phyloP scores from a whole-genome alignment of 225 moss, liverwort and hornwort species.

The Physcomitrium patens region DNA sequence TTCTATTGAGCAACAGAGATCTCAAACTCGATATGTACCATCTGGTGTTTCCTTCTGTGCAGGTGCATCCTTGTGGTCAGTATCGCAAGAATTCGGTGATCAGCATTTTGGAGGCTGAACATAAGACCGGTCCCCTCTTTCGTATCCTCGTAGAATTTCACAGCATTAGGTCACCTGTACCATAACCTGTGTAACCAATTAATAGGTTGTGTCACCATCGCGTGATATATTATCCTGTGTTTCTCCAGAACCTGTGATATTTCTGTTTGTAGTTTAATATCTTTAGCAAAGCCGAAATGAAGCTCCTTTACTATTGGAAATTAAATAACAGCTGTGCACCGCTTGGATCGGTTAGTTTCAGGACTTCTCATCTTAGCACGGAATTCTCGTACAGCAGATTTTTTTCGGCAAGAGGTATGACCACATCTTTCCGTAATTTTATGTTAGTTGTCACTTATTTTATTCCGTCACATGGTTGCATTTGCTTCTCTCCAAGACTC shows the following conservation, averaged over 20 bases:
- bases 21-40: background rate
- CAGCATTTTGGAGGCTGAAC: conserved; percentile 86
- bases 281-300: conserved; percentile 25
- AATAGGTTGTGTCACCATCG: background rate
- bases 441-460: background rate
- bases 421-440: conserved; percentile 12
- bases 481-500: too few relatives aligned
- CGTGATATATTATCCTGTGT: conserved; percentile 4
- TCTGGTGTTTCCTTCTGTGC: conserved; percentile 29
- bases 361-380: conserved; percentile 92
- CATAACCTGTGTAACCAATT: conserved; percentile 3
- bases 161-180: background rate
- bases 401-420: conserved; percentile 85
- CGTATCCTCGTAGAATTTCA: conserved; percentile 71
- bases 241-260: conserved; percentile 6
- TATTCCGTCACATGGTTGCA: background rate
- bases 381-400: conserved; percentile 78
- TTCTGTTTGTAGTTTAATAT: conserved; percentile 17
- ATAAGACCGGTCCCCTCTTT: conserved; percentile 81
- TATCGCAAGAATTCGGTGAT: conserved; percentile 98
- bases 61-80: conserved; percentile 98
- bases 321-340: conserved; percentile 74
- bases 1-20: background rate
- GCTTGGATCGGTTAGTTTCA: conserved; percentile 95
- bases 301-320: conserved; percentile 50